Base-by-base conservation (phyloP, 2,329 filamentous ascomycete species). In the Aspergillus puulaauensis region DNA sequence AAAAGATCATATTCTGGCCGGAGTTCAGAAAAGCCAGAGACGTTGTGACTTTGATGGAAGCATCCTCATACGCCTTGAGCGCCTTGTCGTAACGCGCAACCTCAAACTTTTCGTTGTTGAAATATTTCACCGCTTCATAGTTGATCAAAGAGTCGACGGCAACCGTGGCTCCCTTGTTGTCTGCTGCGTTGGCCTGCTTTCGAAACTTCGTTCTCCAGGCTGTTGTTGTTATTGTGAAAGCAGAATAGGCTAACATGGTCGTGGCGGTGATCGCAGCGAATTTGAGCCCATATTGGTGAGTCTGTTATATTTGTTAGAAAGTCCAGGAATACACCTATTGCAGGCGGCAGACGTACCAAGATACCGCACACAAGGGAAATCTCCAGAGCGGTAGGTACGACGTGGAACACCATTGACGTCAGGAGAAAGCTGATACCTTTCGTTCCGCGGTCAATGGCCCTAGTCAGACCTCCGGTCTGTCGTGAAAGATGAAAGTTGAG, bases 91-190 rank as follows among this genome's bases (percentile, higher is more conserved):
- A 99, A 43, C 95, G 86, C 33, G 85, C 83, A 44, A 96, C 91
- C 77, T 99, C 95, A 64, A 92, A 98, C 64, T 90, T 91, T 71
- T 99, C 96, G 70, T 99, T 99, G 80, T 99, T 99, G 79, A 98
- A 99, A 79, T 98, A 96, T 77, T 99, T 99, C 71, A 99, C 95
- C 14, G 96, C 93, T 76, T 99, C 95, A 70, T 97, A 99, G 78
- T 99, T 99, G 80, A 99, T 96, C 51, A 99, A 80, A 0, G 93
- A 96, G 77, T 99, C 95, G 1, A 98, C 93, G 0, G 93, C 93
- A 7, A 98, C 91, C 0, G 93, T 98, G 1, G 93, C 96, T 0
- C 91, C 95, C 71, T 88, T 91, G 76, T 98, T 99, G 68, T 99
- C 96, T 0, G 95, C 96, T 6, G 92, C 91, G 72, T 99, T 99